phyloP scores from a whole-genome alignment of 768 basidiomycete genomes.

The Podaxis mareebaensis region DNA sequence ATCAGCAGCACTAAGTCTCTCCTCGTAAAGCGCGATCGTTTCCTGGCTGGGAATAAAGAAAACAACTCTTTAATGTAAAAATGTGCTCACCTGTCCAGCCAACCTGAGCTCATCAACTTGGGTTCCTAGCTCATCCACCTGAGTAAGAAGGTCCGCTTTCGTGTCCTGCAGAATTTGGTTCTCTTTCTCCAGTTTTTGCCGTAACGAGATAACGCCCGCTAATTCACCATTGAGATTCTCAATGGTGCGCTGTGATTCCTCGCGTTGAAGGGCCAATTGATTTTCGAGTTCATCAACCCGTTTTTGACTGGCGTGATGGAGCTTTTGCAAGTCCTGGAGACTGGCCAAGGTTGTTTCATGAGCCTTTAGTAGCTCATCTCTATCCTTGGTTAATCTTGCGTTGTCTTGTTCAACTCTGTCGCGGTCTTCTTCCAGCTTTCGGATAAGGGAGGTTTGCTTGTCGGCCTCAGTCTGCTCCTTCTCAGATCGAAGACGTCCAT shows the following conservation, averaged over 20 bases:
- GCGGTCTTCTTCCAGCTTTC: slow-evolving; percentile 2
- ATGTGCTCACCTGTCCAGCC: slow-evolving; percentile 75
- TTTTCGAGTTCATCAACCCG: slow-evolving; percentile 16
- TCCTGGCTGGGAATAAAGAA: slow-evolving; percentile 49
- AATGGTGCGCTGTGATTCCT: slow-evolving; percentile 18
- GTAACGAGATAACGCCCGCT: slow-evolving; percentile 39
- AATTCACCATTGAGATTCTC: slow-evolving; percentile 33
- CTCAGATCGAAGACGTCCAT: slow-evolving; percentile 51
- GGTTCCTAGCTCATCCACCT: slow-evolving; percentile 56
- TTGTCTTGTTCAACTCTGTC: neutral
- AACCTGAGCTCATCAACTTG: slow-evolving; percentile 84
- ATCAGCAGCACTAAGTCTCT: slow-evolving; percentile 73
- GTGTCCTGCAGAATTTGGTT: slow-evolving; percentile 47
- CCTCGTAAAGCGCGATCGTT: slow-evolving; percentile 95
- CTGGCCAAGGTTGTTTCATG: slow-evolving; percentile 10
- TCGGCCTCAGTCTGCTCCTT: slow-evolving; percentile 36
- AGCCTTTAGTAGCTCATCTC: slow-evolving; percentile 9
- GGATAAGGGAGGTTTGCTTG: slow-evolving; percentile 1
- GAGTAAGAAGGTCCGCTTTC: slow-evolving; percentile 61
- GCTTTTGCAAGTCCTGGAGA: slow-evolving; percentile 7
- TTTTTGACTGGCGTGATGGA: neutral
- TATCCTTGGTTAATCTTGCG: slow-evolving; percentile 8
- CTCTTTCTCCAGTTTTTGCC: slow-evolving; percentile 51
- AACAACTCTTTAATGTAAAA: neutral
- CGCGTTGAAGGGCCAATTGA: neutral